phyloP scores from a whole-genome alignment of 805 yeast genomes.

The Saccharomycopsis sp. region DNA sequence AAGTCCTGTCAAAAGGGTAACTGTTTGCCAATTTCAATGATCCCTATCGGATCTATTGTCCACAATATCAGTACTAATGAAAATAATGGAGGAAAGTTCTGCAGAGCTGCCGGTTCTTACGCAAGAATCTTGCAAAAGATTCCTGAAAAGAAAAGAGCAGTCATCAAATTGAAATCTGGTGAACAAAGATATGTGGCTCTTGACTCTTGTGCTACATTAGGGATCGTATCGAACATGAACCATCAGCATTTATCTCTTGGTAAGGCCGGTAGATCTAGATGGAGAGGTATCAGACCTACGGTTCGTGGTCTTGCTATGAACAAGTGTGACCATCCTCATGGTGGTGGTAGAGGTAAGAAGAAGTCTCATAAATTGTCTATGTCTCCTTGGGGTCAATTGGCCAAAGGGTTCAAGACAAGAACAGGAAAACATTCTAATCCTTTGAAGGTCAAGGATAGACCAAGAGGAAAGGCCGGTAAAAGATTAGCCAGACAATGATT shows the following conservation, averaged over 20 bases:
- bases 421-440: slow-evolving; percentile 80
- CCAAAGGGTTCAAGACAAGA: slow-evolving; percentile 93
- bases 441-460: slow-evolving; percentile 86
- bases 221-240: slow-evolving; percentile 86
- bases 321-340: slow-evolving; percentile 95
- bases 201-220: slow-evolving; percentile 89
- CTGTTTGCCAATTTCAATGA: slow-evolving; percentile 85
- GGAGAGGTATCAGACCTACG: slow-evolving; percentile 87
- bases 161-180: slow-evolving; percentile 80
- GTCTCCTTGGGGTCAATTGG: slow-evolving; percentile 92
- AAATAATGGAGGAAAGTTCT: slow-evolving; percentile 78
- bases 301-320: slow-evolving; percentile 99
- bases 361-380: slow-evolving; percentile 91
- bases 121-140: slow-evolving; percentile 80
- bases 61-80: slow-evolving; percentile 79
- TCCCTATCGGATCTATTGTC: slow-evolving; percentile 89
- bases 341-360: slow-evolving; percentile 99
- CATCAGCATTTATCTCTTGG: slow-evolving; percentile 87
- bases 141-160: slow-evolving; percentile 62
- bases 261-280: slow-evolving; percentile 93
- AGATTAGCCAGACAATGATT: slow-evolving; percentile 11
- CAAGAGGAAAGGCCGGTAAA: slow-evolving; percentile 55
- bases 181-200: slow-evolving; percentile 86
- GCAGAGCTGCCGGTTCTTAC: slow-evolving; percentile 91
- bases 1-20: slow-evolving; percentile 89